Percentiles rank a stretch among this genome's conserved stretches.
Conservation (phyloP, 352 stramenopile species). For the Albugo candida region DNA sequence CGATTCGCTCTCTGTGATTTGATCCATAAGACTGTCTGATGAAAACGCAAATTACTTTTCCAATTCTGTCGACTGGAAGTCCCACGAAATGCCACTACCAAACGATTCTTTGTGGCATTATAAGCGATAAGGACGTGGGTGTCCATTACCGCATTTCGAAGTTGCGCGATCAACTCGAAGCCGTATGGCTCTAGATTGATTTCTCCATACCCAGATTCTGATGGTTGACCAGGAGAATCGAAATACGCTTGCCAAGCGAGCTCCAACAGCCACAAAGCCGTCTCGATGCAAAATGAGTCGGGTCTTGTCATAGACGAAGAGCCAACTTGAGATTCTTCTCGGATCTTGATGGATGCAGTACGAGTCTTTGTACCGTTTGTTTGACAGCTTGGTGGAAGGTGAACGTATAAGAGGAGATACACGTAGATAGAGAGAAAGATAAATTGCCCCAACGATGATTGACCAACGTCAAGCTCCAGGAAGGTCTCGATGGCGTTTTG, state of each 20-base stretch:
- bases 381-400: slow-evolving; percentile 23
- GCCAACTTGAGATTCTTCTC: slow-evolving; percentile 40
- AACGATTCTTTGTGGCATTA: slow-evolving; percentile 33
- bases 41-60: slow-evolving; percentile 73
- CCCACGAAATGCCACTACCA: slow-evolving; percentile 73
- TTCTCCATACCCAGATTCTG: slow-evolving; percentile 57
- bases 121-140: slow-evolving; percentile 47
- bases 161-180: slow-evolving; percentile 70
- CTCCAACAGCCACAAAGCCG: slow-evolving; percentile 58
- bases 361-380: slow-evolving; percentile 7
- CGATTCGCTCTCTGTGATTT: slow-evolving; percentile 21
- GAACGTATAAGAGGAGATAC: slow-evolving; percentile 69
- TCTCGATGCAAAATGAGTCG: slow-evolving; percentile 61
- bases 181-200: slow-evolving; percentile 44
- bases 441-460: slow-evolving; percentile 40
- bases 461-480: slow-evolving; percentile 25
- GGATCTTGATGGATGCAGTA: slow-evolving; percentile 42
- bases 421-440: slow-evolving; percentile 71
- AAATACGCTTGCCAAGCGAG: slow-evolving; percentile 78
- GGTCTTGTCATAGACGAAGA: slow-evolving; percentile 27
- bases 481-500: slow-evolving; percentile 52
- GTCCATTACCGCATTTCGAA: slow-evolving; percentile 50
- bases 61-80: slow-evolving; percentile 77
- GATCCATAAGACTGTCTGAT: slow-evolving; percentile 63
- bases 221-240: slow-evolving; percentile 50